Evolutionary conservation across 1,139 yeast species (phyloP).

Genomic region (Meyerozyma carpophila): DNA sequence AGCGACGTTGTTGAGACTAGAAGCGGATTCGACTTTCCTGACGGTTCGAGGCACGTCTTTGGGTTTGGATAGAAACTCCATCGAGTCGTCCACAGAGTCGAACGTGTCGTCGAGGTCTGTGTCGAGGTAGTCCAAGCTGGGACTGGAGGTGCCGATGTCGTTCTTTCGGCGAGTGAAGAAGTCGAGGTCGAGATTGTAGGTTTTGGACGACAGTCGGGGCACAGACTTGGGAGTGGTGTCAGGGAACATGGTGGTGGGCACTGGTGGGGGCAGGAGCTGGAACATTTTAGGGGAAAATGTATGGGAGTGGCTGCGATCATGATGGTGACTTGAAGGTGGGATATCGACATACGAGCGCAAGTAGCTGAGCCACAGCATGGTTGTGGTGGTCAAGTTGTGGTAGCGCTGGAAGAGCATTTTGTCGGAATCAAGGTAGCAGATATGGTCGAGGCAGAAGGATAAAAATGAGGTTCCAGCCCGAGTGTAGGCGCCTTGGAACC

Average conservation of each 20-base stretch:
- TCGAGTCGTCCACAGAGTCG: neutral
- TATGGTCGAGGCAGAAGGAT: slow-evolving; percentile 5
- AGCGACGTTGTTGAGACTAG: neutral
- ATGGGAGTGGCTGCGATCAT: neutral
- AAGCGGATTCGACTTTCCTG: neutral
- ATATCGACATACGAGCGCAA: neutral
- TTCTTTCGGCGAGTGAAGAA: neutral
- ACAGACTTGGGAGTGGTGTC: neutral
- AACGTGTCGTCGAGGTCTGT: neutral
- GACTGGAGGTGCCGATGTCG: neutral
- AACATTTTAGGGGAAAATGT: neutral
- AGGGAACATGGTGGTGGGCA: neutral
- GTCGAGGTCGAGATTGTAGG: slow-evolving; percentile 1
- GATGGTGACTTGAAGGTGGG: neutral
- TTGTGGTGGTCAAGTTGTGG: neutral
- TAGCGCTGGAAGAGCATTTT: slow-evolving; percentile 2
- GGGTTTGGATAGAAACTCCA: neutral
- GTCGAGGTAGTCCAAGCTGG: neutral
- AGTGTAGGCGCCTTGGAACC: neutral
- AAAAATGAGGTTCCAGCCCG: slow-evolving; percentile 2
- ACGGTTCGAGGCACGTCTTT: neutral
- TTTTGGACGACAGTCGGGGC: neutral
- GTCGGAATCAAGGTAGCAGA: slow-evolving; percentile 8
- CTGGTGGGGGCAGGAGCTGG: neutral
- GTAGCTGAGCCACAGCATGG: neutral